phyloP scores from a whole-genome alignment of 106 monocot species.

The Dendrobium chrysotoxum region DNA sequence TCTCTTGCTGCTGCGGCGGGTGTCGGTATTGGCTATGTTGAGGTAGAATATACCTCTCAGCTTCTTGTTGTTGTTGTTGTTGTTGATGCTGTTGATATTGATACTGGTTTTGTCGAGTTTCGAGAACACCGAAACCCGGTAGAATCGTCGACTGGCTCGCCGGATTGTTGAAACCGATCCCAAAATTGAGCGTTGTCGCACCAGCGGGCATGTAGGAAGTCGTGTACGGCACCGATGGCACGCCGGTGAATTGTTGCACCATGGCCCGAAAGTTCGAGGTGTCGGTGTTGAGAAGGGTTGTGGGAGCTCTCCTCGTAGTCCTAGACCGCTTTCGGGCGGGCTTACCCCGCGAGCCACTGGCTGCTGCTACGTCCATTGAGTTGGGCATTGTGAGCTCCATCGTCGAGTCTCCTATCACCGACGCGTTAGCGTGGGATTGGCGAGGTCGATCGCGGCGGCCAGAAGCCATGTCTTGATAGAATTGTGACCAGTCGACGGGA shows the following conservation, averaged over 20 bases:
- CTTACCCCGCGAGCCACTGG: background rate
- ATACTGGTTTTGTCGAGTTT: background rate
- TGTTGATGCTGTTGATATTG: background rate
- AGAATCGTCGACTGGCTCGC: background rate
- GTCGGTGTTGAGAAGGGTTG: slow-evolving; percentile 60
- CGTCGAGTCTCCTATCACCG: background rate
- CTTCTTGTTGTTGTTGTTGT: background rate
- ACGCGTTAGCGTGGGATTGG: background rate
- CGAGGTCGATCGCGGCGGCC: background rate
- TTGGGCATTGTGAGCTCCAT: background rate
- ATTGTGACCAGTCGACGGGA: background rate
- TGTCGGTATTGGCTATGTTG: background rate
- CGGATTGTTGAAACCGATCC: background rate
- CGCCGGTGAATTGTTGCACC: slow-evolving; percentile 66
- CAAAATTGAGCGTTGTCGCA: background rate
- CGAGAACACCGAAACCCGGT: background rate
- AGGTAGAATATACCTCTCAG: background rate
- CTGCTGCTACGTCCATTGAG: background rate
- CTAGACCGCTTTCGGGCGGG: slow-evolving; percentile 26
- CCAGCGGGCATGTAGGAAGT: background rate
- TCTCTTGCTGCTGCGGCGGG: slow-evolving; percentile 6
- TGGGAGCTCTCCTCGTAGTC: slow-evolving; percentile 46
- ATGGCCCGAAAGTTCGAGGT: slow-evolving; percentile 56
- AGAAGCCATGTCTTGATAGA: background rate
- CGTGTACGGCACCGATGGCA: slow-evolving; percentile 22